These are phyloP conservation scores for Glomus cerebriforme DNA, from an alignment of 192 early-diverging fungal genomes.

Conservation along the genomic window DNA sequence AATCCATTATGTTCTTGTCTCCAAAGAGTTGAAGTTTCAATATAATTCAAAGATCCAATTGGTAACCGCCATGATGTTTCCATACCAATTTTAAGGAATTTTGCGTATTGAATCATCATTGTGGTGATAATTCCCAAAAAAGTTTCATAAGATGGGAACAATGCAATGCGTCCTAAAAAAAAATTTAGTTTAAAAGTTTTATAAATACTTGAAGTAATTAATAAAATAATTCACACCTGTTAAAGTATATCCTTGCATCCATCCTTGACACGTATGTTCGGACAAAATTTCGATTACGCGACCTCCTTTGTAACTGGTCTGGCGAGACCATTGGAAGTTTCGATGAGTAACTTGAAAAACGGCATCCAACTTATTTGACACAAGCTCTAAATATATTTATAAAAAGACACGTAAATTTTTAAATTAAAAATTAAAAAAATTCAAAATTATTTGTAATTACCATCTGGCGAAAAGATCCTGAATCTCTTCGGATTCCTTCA, in stretches of 20 bases:
- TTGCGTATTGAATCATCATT: conserved; percentile 48
- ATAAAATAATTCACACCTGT: conserved; percentile 29
- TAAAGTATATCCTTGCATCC: conserved; percentile 50
- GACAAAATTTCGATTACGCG: conserved; percentile 48
- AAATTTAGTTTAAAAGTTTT: background rate
- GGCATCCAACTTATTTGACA: conserved; percentile 42
- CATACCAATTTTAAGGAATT: conserved; percentile 47
- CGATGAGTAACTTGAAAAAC: conserved; percentile 43
- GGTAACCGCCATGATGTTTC: conserved; percentile 44
- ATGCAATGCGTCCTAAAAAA: conserved; percentile 25
- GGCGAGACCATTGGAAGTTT: conserved; percentile 47
- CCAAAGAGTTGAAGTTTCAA: conserved; percentile 47
- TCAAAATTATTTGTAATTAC: background rate
- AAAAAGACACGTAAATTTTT: background rate
- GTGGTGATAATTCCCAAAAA: conserved; percentile 45
- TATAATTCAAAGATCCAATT: conserved; percentile 44
- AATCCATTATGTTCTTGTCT: conserved; percentile 54
- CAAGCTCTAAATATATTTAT: conserved; percentile 12
- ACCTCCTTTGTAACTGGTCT: conserved; percentile 34
- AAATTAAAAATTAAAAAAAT: no score
- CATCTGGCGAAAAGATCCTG: conserved; percentile 49
- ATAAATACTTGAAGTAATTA: background rate
- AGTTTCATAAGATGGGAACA: conserved; percentile 49
- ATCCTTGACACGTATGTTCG: conserved; percentile 49
- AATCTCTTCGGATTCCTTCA: conserved; percentile 37